A percentile compares a stretch with the other conserved stretches of the same genome.
Evolutionary conservation across 345 rosid species (phyloP).

Genomic region (Gossypium ekmanianum): DNA sequence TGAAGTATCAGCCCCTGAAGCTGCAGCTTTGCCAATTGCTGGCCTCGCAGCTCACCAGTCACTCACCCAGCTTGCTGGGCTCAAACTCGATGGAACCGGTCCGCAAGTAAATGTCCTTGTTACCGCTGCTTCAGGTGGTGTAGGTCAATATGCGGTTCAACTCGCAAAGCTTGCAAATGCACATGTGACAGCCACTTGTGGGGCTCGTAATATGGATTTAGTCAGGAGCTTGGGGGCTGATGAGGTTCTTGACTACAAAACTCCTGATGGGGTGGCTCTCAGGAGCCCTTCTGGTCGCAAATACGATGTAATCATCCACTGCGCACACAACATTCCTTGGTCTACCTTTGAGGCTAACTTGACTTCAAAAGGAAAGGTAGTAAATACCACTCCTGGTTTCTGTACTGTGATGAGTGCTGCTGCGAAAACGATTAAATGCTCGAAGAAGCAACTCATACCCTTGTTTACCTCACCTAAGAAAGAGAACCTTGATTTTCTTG

Average conservation of each 20-base stretch:
- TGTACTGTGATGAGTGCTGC: neutral
- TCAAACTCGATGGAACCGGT: neutral
- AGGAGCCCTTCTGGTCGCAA: neutral
- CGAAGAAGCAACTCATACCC: neutral
- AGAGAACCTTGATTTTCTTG: neutral
- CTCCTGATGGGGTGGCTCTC: neutral
- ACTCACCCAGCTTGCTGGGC: neutral
- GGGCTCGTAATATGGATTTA: neutral
- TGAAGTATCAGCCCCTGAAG: neutral
- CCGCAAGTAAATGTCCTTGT: neutral
- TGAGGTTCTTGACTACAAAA: neutral
- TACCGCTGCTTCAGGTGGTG: neutral
- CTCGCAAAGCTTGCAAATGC: neutral
- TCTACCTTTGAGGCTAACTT: neutral
- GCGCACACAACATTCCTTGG: neutral
- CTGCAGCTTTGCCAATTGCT: neutral
- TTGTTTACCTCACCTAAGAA: neutral
- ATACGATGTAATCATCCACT: neutral
- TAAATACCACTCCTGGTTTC: neutral
- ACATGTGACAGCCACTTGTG: neutral
- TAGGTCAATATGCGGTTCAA: neutral
- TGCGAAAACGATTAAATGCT: neutral
- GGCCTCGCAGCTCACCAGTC: neutral
- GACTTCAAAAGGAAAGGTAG: neutral
- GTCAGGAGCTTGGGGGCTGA: neutral